Conservation (phyloP, 2,329 filamentous ascomycete species). For the Pestalotiopsis sp. region DNA sequence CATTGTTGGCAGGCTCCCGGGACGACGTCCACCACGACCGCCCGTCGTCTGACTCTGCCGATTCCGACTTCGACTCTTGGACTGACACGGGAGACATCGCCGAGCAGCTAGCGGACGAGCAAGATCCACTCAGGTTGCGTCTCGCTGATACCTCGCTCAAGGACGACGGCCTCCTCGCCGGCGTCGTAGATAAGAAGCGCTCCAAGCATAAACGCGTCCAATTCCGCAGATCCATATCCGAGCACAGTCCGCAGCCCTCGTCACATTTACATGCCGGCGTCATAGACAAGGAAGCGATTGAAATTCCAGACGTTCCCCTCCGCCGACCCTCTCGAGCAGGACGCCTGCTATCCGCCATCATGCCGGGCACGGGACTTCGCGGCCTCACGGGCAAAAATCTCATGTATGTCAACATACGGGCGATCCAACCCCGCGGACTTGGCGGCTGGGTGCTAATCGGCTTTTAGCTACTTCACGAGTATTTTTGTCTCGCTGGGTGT, state of each 20-base stretch:
- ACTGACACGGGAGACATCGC: slow-evolving; percentile 94
- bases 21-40: slow-evolving; percentile 45
- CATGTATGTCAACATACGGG: slow-evolving; percentile 61
- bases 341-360: slow-evolving; percentile 77
- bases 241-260: slow-evolving; percentile 32
- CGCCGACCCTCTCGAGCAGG: slow-evolving; percentile 67
- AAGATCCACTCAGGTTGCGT: slow-evolving; percentile 78
- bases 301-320: slow-evolving; percentile 71
- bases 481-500: slow-evolving; percentile 86
- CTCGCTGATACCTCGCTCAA: slow-evolving; percentile 66
- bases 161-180: slow-evolving; percentile 60
- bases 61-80: slow-evolving; percentile 77
- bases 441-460: slow-evolving; percentile 18
- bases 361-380: slow-evolving; percentile 81
- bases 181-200: slow-evolving; percentile 47
- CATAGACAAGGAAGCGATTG: slow-evolving; percentile 76
- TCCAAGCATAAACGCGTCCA: slow-evolving; percentile 66
- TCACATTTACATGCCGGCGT: slow-evolving; percentile 42
- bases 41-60: slow-evolving; percentile 53
- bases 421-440: background rate
- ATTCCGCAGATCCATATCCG: slow-evolving; percentile 58
- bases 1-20: slow-evolving; percentile 47
- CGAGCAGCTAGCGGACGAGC: slow-evolving; percentile 82
- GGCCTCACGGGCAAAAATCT: slow-evolving; percentile 95
- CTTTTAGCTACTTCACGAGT: slow-evolving; percentile 84